Evolutionary conservation across 371 early-diverging fungal genomes (phyloP), one percentile per base, ranked within the genome.

Genomic region (Mortierella sp.): DNA sequence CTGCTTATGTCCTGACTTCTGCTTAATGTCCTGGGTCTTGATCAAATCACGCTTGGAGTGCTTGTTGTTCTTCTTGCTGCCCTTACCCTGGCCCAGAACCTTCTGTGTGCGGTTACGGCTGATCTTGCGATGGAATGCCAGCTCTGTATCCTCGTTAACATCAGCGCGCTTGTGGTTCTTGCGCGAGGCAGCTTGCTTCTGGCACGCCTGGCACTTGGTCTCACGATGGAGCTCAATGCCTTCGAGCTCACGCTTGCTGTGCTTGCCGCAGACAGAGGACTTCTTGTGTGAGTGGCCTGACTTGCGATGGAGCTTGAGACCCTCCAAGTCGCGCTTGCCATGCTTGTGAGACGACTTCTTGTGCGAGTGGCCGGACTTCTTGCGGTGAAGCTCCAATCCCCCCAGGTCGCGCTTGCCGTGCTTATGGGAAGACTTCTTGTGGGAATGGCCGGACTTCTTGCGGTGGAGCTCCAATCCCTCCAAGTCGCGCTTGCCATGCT

Each of bases 111-210:
- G 67, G 44, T 55, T 53, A 2, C 63, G 59, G 22, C 63, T 63
- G 53, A 73, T 59, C 52, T 55, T 55, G 57, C 68, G 67, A 49
- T 67, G 74, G 53, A 67, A 67, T 1, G 67, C 68, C 34, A 59
- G 39, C 49, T 67, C 63, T 0, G 67, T 37, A 9, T 67, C 67
- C 50, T 55, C 47, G 31, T 49, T 45, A 8, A 19, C 37, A 25
- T 34, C 17, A 10, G 46, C 64, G 40, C 60, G 64, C 54, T 63
- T 63, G 21, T 51, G 45, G 21, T 47, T 29, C 40, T 58, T 46
- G 22, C 7, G 47, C 34, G 34, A 34, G 10, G 34, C 34, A 34
- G 47, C 10, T 6, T 44, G 12, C 50, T 53, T 53, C 46, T 7
- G 37, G 8, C 17, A 14, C 10, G 52, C 17, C 5, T 48, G 31